Evolutionary conservation across 164 flowering plant genomes (phyloP).

Genomic region (Vitis rotundifolia): DNA sequence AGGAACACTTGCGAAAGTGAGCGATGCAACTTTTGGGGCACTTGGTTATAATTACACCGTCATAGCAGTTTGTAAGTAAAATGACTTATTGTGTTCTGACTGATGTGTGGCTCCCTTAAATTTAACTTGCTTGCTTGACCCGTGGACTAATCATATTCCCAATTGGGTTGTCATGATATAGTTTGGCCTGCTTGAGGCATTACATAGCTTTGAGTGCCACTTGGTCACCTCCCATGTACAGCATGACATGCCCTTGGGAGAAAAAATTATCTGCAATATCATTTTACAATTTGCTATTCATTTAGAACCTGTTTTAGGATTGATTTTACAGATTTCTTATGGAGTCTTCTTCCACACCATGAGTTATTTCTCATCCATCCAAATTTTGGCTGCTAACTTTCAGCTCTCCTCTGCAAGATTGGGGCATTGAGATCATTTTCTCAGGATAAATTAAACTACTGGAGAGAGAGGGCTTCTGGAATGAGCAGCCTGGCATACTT

Average conservation of each 20-base stretch:
- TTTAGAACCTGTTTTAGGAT: background rate
- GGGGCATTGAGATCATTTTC: conserved; percentile 91
- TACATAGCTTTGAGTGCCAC: background rate
- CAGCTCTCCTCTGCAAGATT: conserved; percentile 89
- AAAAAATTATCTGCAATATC: no score
- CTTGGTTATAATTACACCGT: conserved; percentile 88
- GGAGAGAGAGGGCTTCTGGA: conserved; percentile 91
- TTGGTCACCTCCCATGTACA: background rate
- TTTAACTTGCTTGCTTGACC: background rate
- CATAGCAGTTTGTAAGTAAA: conserved; percentile 91
- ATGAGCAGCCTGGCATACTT: conserved; percentile 92
- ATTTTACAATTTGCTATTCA: no score
- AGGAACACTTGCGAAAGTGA: conserved; percentile 96
- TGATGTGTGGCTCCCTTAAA: background rate
- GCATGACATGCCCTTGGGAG: background rate
- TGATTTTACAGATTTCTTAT: background rate
- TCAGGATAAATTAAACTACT: conserved; percentile 79
- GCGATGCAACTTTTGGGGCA: conserved; percentile 87
- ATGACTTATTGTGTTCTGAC: background rate
- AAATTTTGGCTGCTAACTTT: conserved; percentile 17
- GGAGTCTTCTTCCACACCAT: background rate
- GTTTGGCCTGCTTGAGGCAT: background rate
- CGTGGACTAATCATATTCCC: background rate
- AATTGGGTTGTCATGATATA: background rate
- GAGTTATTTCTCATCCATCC: conserved; percentile 8